Evolutionary conservation across 176 grass and related monocot species (phyloP).

Genomic region (Aegilops umbellulata): DNA sequence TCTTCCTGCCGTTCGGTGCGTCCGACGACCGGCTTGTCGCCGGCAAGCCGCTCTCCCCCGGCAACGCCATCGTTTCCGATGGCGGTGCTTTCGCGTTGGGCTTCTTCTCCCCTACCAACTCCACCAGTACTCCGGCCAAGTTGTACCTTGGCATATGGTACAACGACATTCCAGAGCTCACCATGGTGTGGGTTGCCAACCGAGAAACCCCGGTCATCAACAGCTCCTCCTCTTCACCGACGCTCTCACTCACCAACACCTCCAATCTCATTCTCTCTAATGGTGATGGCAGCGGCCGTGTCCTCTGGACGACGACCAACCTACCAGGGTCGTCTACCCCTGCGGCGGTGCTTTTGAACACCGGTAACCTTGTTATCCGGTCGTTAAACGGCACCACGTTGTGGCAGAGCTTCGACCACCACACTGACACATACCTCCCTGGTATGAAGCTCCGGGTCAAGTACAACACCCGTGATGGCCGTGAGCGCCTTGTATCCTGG

Average conservation of each 20-base stretch:
- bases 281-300: background rate
- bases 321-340: rapidly evolving
- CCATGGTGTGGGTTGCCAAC: background rate
- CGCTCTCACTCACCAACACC: background rate
- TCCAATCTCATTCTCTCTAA: background rate
- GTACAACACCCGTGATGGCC: rapidly evolving
- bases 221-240: background rate
- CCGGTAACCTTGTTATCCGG: conserved; percentile 39
- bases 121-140: background rate
- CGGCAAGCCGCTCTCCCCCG: background rate
- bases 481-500: background rate
- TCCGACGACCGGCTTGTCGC: background rate
- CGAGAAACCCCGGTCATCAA: background rate
- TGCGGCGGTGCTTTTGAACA: background rate
- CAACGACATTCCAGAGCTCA: background rate
- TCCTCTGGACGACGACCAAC: background rate
- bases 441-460: background rate
- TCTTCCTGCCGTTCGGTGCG: background rate
- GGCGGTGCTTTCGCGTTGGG: background rate
- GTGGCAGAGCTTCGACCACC: conserved; percentile 46
- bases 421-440: background rate
- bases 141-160: background rate
- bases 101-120: background rate
- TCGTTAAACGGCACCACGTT: background rate
- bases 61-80: background rate